Evolutionary conservation across 106 monocot genomes (phyloP).

Genomic region (Dendrobium catenatum): DNA sequence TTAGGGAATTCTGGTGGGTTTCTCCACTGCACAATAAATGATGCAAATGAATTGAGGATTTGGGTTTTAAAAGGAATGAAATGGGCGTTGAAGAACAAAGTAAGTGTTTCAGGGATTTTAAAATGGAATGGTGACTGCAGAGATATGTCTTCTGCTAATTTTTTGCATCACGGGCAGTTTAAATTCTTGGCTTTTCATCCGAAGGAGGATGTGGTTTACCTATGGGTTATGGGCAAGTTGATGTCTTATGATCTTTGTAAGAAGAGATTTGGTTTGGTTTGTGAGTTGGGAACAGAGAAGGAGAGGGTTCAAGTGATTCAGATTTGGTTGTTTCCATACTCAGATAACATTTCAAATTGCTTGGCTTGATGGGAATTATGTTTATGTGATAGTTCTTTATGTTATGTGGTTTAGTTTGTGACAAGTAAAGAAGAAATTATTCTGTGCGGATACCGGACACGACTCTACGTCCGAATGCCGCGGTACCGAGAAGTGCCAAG

Average conservation of each 20-base stretch:
- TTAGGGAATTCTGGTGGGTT: constrained; percentile 27
- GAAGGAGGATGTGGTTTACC: constrained; percentile 31
- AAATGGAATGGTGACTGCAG: neutral
- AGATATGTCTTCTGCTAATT: neutral
- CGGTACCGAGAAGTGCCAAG: too few species aligned
- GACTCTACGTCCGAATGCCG: too few species aligned
- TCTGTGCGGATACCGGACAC: too few species aligned
- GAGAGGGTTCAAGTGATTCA: constrained; percentile 37
- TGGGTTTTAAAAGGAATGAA: constrained; percentile 24
- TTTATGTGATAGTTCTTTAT: too few species aligned
- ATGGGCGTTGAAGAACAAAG: constrained; percentile 40
- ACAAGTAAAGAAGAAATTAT: too few species aligned
- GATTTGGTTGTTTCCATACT: constrained; percentile 47
- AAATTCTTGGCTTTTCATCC: constrained; percentile 39
- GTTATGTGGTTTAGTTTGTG: too few species aligned
- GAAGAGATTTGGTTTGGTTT: constrained; percentile 10
- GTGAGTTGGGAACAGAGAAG: constrained; percentile 19
- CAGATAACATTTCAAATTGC: constrained; percentile 28
- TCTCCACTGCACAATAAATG: constrained; percentile 24
- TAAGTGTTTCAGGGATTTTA: constrained; percentile 2
- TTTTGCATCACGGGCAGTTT: neutral
- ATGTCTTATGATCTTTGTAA: constrained; percentile 27
- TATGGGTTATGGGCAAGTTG: constrained; percentile 27
- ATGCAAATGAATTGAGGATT: constrained; percentile 27
- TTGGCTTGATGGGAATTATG: constrained; percentile 1